Percentiles rank a stretch among this genome's conserved stretches.
phyloP scores from a whole-genome alignment of 202 grass and related monocot species.

The Setaria italica region DNA sequence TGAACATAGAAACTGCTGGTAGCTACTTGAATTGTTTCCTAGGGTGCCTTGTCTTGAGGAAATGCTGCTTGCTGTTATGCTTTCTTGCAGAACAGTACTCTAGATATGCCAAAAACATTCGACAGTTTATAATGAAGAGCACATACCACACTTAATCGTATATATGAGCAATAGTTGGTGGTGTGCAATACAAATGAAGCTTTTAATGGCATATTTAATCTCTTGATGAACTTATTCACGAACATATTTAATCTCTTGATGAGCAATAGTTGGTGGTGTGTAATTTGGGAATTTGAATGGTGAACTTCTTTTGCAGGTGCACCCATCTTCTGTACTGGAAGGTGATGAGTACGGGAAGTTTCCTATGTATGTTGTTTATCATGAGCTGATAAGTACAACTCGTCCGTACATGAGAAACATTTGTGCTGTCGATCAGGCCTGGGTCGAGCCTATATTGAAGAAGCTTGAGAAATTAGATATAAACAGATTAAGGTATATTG shows the following conservation, averaged over 20 bases:
- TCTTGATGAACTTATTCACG: not conserved
- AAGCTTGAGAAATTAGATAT: conserved; percentile 86
- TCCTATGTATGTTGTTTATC: conserved; percentile 85
- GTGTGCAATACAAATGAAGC: conserved; percentile 1
- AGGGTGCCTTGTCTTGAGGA: conserved; percentile 1
- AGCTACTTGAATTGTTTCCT: not conserved
- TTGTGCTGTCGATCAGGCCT: conserved; percentile 78
- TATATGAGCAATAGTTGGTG: conserved; percentile 1
- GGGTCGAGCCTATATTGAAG: conserved; percentile 84
- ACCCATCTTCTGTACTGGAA: conserved; percentile 91
- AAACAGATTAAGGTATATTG: conserved; percentile 75
- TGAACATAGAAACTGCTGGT: not conserved
- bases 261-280: not conserved
- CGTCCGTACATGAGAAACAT: conserved; percentile 95
- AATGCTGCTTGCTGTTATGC: conserved; percentile 7
- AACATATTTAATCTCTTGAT: not conserved
- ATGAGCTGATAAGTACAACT: conserved; percentile 89
- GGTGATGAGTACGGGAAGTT: conserved; percentile 81
- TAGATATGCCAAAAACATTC: not conserved
- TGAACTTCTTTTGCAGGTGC: conserved; percentile 65
- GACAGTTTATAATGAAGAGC: not conserved
- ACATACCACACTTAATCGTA: not conserved
- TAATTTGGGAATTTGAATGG: conserved; percentile 16
- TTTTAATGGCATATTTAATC: conserved; percentile 2
- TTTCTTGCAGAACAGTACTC: conserved; percentile 13